Evolutionary conservation across 2,329 filamentous ascomycete species (phyloP).

Genomic region (Bertia moriformis): DNA sequence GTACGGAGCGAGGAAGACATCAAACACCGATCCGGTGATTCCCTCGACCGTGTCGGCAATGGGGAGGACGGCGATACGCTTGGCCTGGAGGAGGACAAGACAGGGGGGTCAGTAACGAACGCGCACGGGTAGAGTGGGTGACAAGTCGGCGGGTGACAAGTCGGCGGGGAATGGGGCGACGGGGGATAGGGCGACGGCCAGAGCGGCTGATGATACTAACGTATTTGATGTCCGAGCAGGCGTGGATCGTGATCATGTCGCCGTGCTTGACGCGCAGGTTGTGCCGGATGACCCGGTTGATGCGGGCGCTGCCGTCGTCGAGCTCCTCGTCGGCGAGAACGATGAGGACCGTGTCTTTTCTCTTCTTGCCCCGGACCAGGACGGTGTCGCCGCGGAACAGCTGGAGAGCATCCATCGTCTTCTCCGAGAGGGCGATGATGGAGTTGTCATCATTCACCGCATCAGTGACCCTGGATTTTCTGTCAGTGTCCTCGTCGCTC

Average conservation of each 20-base stretch:
- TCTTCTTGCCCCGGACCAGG: slow-evolving; percentile 97
- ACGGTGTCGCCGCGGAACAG: slow-evolving; percentile 98
- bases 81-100: slow-evolving; percentile 74
- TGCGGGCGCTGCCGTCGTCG: slow-evolving; percentile 88
- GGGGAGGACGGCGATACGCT: slow-evolving; percentile 93
- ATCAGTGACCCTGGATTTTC: slow-evolving; percentile 91
- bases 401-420: slow-evolving; percentile 96
- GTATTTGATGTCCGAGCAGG: slow-evolving; percentile 99
- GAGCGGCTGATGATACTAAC: slow-evolving; percentile 38
- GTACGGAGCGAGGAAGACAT: slow-evolving; percentile 97
- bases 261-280: slow-evolving; percentile 97
- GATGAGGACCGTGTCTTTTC: slow-evolving; percentile 96
- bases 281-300: slow-evolving; percentile 97
- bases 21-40: slow-evolving; percentile 91
- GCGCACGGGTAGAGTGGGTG: not conserved
- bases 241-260: slow-evolving; percentile 91
- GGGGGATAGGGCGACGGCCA: not conserved
- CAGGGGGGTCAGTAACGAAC: slow-evolving; percentile 1
- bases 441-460: slow-evolving; percentile 99
- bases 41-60: slow-evolving; percentile 98
- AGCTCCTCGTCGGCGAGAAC: slow-evolving; percentile 95
- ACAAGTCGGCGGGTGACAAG: no score
- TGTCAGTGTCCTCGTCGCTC: no score
- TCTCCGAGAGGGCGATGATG: slow-evolving; percentile 93
- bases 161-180: no score